phyloP scores from a whole-genome alignment of 2,329 filamentous ascomycete species.

The Domatiomyces globalis region DNA sequence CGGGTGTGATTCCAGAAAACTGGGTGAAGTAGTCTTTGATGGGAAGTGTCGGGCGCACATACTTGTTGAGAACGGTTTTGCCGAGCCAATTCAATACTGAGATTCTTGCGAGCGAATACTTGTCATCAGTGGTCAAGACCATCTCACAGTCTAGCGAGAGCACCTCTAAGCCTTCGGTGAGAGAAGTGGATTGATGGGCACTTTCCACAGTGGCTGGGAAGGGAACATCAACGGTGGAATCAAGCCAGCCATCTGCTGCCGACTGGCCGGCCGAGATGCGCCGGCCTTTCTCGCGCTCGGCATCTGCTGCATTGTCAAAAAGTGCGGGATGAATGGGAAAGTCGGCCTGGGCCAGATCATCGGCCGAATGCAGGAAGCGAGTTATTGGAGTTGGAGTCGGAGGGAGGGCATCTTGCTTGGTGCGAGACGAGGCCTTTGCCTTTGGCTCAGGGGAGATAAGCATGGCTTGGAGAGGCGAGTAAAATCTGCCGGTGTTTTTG shows the following conservation, averaged over 20 bases:
- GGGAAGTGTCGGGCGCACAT: constrained; percentile 79
- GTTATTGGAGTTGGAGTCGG: constrained; percentile 71
- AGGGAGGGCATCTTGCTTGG: constrained; percentile 53
- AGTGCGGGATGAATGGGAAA: constrained; percentile 72
- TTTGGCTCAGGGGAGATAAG: constrained; percentile 59
- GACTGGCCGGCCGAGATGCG: constrained; percentile 39
- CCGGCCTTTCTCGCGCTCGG: constrained; percentile 37
- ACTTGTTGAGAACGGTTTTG: constrained; percentile 65
- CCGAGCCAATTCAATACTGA: constrained; percentile 78
- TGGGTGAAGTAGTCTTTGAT: constrained; percentile 85
- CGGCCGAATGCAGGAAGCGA: constrained; percentile 55
- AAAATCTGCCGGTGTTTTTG: constrained; percentile 61
- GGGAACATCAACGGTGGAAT: constrained; percentile 50
- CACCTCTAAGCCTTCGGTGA: constrained; percentile 67
- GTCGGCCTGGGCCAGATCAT: constrained; percentile 69
- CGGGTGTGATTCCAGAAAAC: constrained; percentile 82
- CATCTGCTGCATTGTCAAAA: constrained; percentile 44
- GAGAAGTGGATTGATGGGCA: constrained; percentile 11
- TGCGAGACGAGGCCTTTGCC: constrained; percentile 45
- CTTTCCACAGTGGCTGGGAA: not conserved
- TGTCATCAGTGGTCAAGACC: constrained; percentile 71
- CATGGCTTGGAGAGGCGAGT: constrained; percentile 77
- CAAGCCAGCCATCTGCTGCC: constrained; percentile 57
- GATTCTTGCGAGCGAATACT: constrained; percentile 75
- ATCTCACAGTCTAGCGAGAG: constrained; percentile 91